These are phyloP conservation scores for Ophiocordyceps sinensis DNA, from an alignment of 2,329 filamentous ascomycete species.

Conservation along the genomic window DNA sequence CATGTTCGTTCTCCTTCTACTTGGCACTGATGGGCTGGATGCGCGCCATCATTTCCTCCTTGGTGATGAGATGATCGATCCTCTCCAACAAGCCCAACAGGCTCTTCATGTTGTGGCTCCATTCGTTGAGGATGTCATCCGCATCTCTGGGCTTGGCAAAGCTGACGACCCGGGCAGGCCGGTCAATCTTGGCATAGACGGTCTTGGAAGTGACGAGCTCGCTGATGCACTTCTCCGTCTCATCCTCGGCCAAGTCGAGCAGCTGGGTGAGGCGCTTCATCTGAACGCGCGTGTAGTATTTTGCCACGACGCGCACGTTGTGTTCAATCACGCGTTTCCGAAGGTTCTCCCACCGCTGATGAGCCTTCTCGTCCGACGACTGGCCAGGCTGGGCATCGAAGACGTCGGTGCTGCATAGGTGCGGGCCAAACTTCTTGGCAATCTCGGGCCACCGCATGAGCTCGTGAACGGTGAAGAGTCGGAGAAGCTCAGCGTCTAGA, in stretches of 20 bases:
- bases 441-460: slow-evolving; percentile 98
- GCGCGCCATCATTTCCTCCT: slow-evolving; percentile 99
- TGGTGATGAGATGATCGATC: slow-evolving; percentile 96
- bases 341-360: slow-evolving; percentile 82
- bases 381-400: slow-evolving; percentile 56
- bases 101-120: slow-evolving; percentile 97
- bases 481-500: slow-evolving; percentile 72
- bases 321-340: slow-evolving; percentile 98
- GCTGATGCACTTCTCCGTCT: slow-evolving; percentile 98
- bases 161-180: slow-evolving; percentile 79
- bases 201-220: slow-evolving; percentile 96
- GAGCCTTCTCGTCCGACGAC: slow-evolving; percentile 63
- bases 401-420: slow-evolving; percentile 79
- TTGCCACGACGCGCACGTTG: slow-evolving; percentile 92
- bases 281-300: slow-evolving; percentile 96
- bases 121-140: slow-evolving; percentile 94
- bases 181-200: slow-evolving; percentile 93
- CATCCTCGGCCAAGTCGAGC: slow-evolving; percentile 81
- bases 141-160: slow-evolving; percentile 92
- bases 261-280: slow-evolving; percentile 83
- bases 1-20: slow-evolving; percentile 15
- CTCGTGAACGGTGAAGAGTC: slow-evolving; percentile 89
- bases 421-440: slow-evolving; percentile 72
- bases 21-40: slow-evolving; percentile 54
- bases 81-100: slow-evolving; percentile 72